Conservation (phyloP, 2,329 filamentous ascomycete species). For the Exophiala sp. region DNA sequence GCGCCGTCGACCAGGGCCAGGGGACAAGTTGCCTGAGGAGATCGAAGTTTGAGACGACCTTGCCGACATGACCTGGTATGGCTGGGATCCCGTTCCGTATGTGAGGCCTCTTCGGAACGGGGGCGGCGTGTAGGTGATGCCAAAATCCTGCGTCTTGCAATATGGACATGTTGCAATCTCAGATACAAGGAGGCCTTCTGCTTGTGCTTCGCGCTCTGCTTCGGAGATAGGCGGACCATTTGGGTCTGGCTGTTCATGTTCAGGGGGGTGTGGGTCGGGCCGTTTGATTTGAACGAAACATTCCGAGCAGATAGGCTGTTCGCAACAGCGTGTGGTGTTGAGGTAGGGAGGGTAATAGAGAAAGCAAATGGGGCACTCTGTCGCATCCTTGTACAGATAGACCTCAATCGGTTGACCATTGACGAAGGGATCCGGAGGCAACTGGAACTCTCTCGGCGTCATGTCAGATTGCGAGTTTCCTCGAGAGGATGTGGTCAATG, state of each 20-base stretch:
- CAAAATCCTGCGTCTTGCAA: slow-evolving; percentile 90
- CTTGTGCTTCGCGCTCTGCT: slow-evolving; percentile 37
- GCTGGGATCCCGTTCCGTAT: slow-evolving; percentile 53
- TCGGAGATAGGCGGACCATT: slow-evolving; percentile 35
- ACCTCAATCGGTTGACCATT: slow-evolving; percentile 94
- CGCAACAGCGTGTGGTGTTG: slow-evolving; percentile 90
- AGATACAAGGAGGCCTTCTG: slow-evolving; percentile 66
- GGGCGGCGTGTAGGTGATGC: slow-evolving; percentile 87
- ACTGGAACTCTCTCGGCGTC: slow-evolving; percentile 66
- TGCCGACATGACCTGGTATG: slow-evolving; percentile 56
- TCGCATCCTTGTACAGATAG: slow-evolving; percentile 83
- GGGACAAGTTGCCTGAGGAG: slow-evolving; percentile 48
- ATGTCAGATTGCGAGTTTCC: slow-evolving; percentile 68
- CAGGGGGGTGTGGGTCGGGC: slow-evolving; percentile 80
- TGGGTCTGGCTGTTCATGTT: slow-evolving; percentile 55
- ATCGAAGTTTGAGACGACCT: slow-evolving; percentile 85
- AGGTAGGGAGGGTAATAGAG: slow-evolving; percentile 91
- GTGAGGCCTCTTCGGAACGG: slow-evolving; percentile 78
- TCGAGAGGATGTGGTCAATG: slow-evolving; percentile 68
- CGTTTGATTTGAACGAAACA: slow-evolving; percentile 99
- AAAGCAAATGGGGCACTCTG: slow-evolving; percentile 94
- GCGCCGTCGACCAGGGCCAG: slow-evolving; percentile 46
- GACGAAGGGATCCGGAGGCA: slow-evolving; percentile 78
- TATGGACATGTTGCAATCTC: slow-evolving; percentile 91
- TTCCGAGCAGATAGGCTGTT: slow-evolving; percentile 94